These are phyloP conservation scores for Aspergillus kassunensis DNA, from an alignment of 495 filamentous ascomycete genomes.

Conservation along the genomic window DNA sequence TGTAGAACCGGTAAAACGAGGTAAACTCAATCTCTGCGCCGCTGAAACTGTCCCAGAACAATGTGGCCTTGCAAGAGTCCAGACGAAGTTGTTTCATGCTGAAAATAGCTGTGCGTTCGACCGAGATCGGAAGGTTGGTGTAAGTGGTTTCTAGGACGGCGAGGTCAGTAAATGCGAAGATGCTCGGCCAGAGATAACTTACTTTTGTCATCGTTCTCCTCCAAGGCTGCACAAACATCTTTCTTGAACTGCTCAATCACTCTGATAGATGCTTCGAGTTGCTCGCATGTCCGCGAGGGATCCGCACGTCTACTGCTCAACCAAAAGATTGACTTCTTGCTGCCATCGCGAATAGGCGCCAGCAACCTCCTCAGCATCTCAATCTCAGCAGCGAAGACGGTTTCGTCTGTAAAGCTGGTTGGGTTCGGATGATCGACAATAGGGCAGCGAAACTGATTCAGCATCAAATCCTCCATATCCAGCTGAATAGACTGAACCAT, in stretches of 20 bases:
- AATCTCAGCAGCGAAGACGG: conserved; percentile 16
- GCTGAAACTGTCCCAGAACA: conserved; percentile 45
- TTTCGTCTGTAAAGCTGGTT: conserved; percentile 15
- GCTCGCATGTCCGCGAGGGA: conserved; percentile 8
- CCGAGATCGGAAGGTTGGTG: conserved; percentile 6
- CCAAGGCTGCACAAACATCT: conserved; percentile 8
- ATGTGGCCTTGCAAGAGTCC: conserved; percentile 22
- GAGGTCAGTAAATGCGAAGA: neutral
- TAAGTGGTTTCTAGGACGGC: conserved; percentile 15
- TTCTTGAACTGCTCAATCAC: conserved; percentile 22
- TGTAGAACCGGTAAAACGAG: conserved; percentile 47
- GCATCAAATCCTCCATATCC: conserved; percentile 14
- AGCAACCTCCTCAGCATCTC: conserved; percentile 23
- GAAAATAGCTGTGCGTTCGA: conserved; percentile 11
- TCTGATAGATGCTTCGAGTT: conserved; percentile 18
- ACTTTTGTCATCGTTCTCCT: conserved; percentile 10
- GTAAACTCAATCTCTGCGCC: conserved; percentile 60
- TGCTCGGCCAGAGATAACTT: neutral
- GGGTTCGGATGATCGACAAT: conserved; percentile 1
- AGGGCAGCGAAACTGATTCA: conserved; percentile 2
- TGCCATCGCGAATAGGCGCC: conserved; percentile 18
- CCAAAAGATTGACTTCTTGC: conserved; percentile 15
- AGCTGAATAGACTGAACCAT: conserved; percentile 16
- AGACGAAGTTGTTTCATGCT: conserved; percentile 22
- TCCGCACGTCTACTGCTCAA: conserved; percentile 11